Evolutionary conservation across 371 early-diverging fungal genomes (phyloP).

Genomic region (Chytridium lagenaria): DNA sequence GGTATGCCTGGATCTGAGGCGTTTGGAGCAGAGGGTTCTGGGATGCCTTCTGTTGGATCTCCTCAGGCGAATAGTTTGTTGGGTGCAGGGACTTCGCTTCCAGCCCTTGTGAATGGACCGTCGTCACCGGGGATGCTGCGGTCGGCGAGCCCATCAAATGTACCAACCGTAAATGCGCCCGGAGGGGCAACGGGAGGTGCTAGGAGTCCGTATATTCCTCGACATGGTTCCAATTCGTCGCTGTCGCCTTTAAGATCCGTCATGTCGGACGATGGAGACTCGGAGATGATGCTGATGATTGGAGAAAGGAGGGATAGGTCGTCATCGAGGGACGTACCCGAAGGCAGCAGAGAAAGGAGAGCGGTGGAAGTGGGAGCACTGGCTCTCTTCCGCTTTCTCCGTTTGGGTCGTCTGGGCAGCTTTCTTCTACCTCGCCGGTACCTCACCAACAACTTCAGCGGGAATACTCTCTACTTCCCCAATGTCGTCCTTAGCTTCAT

Average conservation of each 20-base stretch:
- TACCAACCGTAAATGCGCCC: background rate
- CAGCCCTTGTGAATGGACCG: background rate
- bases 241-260: slow-evolving; percentile 14
- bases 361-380: background rate
- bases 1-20: background rate
- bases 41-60: too few species aligned
- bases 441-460: background rate
- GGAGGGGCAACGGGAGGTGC: too few species aligned
- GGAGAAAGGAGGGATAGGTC: slow-evolving; percentile 4
- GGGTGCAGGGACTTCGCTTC: background rate
- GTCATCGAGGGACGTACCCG: background rate
- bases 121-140: background rate
- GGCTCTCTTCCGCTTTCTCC: slow-evolving; percentile 2
- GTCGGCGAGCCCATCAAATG: background rate
- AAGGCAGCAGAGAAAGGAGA: slow-evolving; percentile 8
- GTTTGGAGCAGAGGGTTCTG: background rate
- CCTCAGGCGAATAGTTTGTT: background rate
- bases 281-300: background rate
- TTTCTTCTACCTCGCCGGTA: background rate
- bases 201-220: slow-evolving; percentile 10
- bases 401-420: background rate
- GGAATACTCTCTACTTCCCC: too few species aligned
- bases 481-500: too few species aligned
- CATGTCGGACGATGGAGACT: background rate
- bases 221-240: background rate